phyloP scores from a whole-genome alignment of 2,329 filamentous ascomycete genomes.

The Stagonosporopsis rhizophila region DNA sequence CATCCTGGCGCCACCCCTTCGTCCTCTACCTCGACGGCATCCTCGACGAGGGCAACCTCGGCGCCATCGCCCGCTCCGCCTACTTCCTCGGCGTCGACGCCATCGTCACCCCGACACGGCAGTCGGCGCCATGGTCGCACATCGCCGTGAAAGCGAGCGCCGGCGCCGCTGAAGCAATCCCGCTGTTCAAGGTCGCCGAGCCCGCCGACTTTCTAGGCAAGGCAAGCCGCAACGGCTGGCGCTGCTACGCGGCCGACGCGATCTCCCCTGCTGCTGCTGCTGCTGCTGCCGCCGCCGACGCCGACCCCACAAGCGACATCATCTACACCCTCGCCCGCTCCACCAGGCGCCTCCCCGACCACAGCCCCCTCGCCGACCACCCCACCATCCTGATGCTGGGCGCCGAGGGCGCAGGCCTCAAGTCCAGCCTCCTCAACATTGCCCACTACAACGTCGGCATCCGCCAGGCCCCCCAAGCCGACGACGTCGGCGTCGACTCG shows the following conservation, averaged over 20 bases:
- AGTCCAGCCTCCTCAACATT: constrained; percentile 52
- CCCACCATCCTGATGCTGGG: constrained; percentile 79
- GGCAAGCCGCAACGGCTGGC: constrained; percentile 78
- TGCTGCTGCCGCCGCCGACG: constrained; percentile 40
- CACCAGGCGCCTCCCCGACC: constrained; percentile 28
- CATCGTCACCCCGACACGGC: constrained; percentile 76
- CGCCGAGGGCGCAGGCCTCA: constrained; percentile 42
- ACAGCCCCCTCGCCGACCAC: constrained; percentile 47
- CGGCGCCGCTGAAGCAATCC: constrained; percentile 82
- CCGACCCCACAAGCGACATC: constrained; percentile 18
- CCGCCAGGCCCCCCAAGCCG: constrained; percentile 55
- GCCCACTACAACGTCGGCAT: constrained; percentile 73
- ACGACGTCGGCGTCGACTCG: constrained; percentile 75
- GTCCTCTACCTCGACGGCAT: constrained; percentile 78
- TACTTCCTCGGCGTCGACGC: constrained; percentile 91
- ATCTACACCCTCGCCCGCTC: constrained; percentile 36
- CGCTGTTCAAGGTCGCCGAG: constrained; percentile 72
- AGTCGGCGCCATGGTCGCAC: constrained; percentile 74
- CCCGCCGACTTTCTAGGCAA: constrained; percentile 72
- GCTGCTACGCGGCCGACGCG: constrained; percentile 75
- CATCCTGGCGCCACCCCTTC: constrained; percentile 67
- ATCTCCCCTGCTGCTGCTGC: constrained; percentile 30
- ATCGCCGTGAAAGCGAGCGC: constrained; percentile 86
- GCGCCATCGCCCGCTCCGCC: constrained; percentile 85
- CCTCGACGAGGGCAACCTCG: constrained; percentile 87